Evolutionary conservation across 1,284 basidiomycete genomes (phyloP), one percentile per base, ranked within the genome.

Genomic region (Cutaneotrichosporon arboriforme): DNA sequence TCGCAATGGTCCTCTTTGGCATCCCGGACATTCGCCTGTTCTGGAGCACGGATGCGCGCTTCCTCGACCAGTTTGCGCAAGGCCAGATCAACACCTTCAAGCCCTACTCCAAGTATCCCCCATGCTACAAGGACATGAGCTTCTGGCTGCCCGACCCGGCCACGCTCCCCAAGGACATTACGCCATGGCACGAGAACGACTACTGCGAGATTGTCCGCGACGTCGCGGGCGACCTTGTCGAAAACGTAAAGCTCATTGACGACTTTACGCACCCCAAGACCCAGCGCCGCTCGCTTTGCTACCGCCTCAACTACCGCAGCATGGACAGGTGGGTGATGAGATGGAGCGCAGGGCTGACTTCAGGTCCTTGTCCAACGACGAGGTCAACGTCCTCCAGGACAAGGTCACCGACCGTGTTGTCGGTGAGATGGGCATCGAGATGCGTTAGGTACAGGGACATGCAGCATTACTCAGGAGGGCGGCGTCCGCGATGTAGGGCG

Each of bases 21-120:
- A 96, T 98, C 52, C 96, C 94, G 3, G 96, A 99, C 72, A 98
- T 99, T 67, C 88, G 96, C n/a, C 79, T 99, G 13, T 99, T 99
- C 80, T 99, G 96, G 96, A 93, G 92, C 2, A 75, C 79, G 47
- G 96, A 99, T 67, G 66, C 81, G 17, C 85, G 94, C 9, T 99
- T 99, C 80, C 76, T 88, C 31, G 80, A 81, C 10, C 96, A 99
- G 65, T 99, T 98, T 76, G 74, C 79, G 33, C 76, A 80, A 34
- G 86, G 84, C n/a, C 74, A 84, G 54, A 87, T 96, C 60, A 83
- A 79, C 8, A 81, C 83, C 0, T 96, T 96, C 80, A 83, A 84
- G 65, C 83, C 88, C 1, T 96, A 91, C 76, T 93, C 90, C 10
- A 88, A 85, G 72, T 91, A 90, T 71, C 92, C 92, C 4, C 80